A percentile compares a stretch with the other conserved stretches of the same genome.
These are phyloP conservation scores for Cichorium intybus DNA, from an alignment of 140 eudicot species.

Conservation along the genomic window DNA sequence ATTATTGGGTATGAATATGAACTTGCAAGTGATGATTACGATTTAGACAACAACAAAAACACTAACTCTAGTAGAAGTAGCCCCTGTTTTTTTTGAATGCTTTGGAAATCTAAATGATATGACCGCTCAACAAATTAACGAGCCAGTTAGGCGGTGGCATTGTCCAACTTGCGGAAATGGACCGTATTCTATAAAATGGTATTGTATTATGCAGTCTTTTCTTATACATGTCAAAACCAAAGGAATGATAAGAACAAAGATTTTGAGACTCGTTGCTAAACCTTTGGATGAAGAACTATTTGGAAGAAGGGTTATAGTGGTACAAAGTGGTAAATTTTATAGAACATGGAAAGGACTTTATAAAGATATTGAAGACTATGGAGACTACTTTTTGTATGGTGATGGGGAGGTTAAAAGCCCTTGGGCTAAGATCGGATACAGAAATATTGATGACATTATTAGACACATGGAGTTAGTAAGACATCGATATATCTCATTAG, in stretches of 20 bases:
- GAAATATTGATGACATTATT: too few relatives aligned
- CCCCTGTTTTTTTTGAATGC: conserved; percentile 47
- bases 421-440: too few relatives aligned
- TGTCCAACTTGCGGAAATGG: conserved; percentile 91
- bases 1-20: conserved; percentile 54
- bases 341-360: conserved; percentile 72
- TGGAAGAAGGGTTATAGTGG: conserved; percentile 49
- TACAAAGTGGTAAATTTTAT: conserved; percentile 57
- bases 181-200: conserved; percentile 92
- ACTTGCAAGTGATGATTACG: conserved; percentile 54
- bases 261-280: conserved; percentile 61
- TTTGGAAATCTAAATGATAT: conserved; percentile 48
- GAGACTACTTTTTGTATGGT: too few relatives aligned
- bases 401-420: too few relatives aligned
- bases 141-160: conserved; percentile 82
- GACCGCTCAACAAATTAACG: conserved; percentile 53
- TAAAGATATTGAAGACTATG: conserved; percentile 35
- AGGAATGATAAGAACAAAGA: conserved; percentile 64
- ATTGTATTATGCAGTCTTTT: conserved; percentile 66
- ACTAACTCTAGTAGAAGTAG: conserved; percentile 55
- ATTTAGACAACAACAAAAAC: conserved; percentile 70
- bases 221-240: conserved; percentile 71
- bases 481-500: too few relatives aligned
- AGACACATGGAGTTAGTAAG: too few relatives aligned
- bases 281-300: conserved; percentile 72